Conservation (phyloP, 331 rosid species). For the Pyrus hybrid region DNA sequence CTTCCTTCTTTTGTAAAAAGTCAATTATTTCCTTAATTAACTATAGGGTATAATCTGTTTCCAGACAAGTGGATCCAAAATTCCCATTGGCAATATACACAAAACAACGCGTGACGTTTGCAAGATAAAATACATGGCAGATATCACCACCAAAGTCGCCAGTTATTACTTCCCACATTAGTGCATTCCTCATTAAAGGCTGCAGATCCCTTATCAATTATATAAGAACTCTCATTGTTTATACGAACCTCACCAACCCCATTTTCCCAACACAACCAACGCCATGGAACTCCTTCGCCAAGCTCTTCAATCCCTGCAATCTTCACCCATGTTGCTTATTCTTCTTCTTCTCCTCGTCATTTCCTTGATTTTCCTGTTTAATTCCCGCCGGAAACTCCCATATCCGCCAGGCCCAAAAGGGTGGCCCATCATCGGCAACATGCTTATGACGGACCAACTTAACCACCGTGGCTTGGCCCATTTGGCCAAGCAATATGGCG, state of each 20-base stretch:
- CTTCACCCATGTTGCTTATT: constrained; percentile 3
- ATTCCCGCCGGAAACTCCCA: constrained; percentile 7
- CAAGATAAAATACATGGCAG: neutral
- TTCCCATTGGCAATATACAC: neutral
- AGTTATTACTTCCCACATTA: neutral
- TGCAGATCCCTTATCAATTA: neutral
- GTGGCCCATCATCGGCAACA: constrained; percentile 43
- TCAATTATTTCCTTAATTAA: no score
- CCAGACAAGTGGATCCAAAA: no score
- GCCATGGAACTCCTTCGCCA: constrained; percentile 5
- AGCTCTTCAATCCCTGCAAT: neutral
- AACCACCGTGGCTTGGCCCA: constrained; percentile 38
- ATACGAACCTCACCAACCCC: neutral
- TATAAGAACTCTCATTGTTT: neutral
- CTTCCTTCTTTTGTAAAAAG: no score
- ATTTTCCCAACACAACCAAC: neutral
- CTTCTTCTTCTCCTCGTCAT: neutral
- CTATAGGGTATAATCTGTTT: no score
- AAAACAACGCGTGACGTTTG: neutral
- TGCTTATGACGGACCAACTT: constrained; percentile 36
- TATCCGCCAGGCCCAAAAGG: constrained; percentile 55
- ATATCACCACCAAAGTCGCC: neutral
- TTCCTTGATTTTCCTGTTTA: neutral
- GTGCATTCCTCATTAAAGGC: neutral
- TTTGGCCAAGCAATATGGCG: constrained; percentile 28